Percentiles rank a stretch among this genome's conserved stretches.
Conservation (phyloP, 345 rosid genomes). For the Sisymbrium irio region DNA sequence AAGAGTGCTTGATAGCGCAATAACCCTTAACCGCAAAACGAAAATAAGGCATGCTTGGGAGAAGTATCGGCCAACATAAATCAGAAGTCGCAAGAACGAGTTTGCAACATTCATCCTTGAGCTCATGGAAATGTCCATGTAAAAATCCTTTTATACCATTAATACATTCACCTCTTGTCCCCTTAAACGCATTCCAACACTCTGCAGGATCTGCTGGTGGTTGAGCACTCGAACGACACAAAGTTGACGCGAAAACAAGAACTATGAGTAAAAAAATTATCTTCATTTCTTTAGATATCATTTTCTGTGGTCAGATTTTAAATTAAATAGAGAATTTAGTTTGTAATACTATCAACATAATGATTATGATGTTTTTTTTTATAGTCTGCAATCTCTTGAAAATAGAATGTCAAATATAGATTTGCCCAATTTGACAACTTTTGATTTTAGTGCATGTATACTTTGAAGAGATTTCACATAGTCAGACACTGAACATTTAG, state of each 20-base stretch:
- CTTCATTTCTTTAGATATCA: background rate
- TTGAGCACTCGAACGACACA: constrained; percentile 3
- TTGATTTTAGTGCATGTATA: too few species aligned
- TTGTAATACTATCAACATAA: too few species aligned
- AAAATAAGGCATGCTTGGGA: background rate
- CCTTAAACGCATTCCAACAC: background rate
- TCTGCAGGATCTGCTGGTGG: background rate
- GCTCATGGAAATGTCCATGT: background rate
- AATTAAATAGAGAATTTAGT: too few species aligned
- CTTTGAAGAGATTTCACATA: too few species aligned
- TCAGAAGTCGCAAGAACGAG: background rate
- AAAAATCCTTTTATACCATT: background rate
- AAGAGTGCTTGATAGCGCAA: background rate
- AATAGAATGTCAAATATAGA: too few species aligned
- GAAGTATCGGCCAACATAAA: background rate
- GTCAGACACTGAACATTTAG: too few species aligned
- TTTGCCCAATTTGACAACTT: too few species aligned
- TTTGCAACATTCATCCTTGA: background rate
- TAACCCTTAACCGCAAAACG: background rate
- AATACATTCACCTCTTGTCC: background rate
- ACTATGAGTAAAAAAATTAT: background rate
- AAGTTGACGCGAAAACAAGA: background rate
- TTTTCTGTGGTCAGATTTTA: background rate
- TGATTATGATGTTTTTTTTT: too few species aligned
- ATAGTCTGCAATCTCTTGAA: too few species aligned